Percentiles rank a stretch among this genome's conserved stretches.
These are phyloP conservation scores for Hapsidospora chrysogenum DNA, from an alignment of 495 filamentous ascomycete species.

Conservation along the genomic window DNA sequence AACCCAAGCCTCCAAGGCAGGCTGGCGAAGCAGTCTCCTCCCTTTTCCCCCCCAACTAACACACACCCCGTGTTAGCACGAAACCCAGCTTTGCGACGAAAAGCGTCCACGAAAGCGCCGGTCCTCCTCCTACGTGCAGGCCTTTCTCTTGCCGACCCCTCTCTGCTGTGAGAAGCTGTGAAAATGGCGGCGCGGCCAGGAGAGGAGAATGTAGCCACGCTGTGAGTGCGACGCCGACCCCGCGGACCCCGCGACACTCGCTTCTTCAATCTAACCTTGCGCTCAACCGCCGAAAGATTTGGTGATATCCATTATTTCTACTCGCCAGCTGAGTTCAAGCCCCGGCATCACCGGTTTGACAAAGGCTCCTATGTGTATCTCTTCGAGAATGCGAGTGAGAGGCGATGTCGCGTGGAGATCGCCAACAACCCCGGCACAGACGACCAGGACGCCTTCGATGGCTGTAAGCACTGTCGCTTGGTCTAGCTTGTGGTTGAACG, in stretches of 20 bases:
- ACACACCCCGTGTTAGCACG: no score
- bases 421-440: slow-evolving; percentile 74
- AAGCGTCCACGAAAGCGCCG: no score
- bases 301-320: slow-evolving; percentile 87
- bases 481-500: slow-evolving; percentile 2
- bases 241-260: slow-evolving; percentile 5
- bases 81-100: no score
- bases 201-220: slow-evolving; percentile 62
- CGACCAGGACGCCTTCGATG: slow-evolving; percentile 82
- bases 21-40: no score
- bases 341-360: slow-evolving; percentile 73
- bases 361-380: slow-evolving; percentile 81
- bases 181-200: slow-evolving; percentile 63
- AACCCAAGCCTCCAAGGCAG: no score
- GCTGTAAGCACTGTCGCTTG: slow-evolving; percentile 36
- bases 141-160: no score
- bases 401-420: slow-evolving; percentile 60
- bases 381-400: slow-evolving; percentile 54
- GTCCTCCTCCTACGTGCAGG: no score
- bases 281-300: slow-evolving; percentile 38
- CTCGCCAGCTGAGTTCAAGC: slow-evolving; percentile 47
- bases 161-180: no score
- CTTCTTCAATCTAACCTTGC: no score
- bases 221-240: slow-evolving; percentile 37
- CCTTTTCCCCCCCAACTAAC: no score